phyloP scores from a whole-genome alignment of 768 basidiomycete genomes.

The Scleroderma citrinum region DNA sequence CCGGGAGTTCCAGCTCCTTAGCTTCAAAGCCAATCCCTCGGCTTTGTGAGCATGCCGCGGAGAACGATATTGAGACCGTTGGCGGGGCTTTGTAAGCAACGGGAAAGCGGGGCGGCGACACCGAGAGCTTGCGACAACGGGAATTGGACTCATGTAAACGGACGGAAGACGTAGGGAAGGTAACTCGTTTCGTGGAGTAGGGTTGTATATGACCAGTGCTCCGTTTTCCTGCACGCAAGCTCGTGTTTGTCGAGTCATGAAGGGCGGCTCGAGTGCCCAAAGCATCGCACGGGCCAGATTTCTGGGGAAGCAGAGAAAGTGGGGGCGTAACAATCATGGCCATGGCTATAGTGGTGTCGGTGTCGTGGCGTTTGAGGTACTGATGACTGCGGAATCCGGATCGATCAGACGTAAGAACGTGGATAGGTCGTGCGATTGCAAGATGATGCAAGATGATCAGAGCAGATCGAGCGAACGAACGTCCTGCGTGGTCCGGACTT shows the following conservation, averaged over 20 bases:
- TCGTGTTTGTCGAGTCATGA: constrained; percentile 20
- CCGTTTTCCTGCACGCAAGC: constrained; percentile 4
- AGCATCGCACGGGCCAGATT: neutral
- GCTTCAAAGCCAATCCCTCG: constrained; percentile 1
- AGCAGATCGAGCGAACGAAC: constrained; percentile 17
- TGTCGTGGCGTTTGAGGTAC: constrained; percentile 5
- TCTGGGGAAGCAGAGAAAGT: neutral
- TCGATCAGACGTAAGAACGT: constrained; percentile 8
- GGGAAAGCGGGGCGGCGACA: constrained; percentile 11
- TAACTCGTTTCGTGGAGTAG: constrained; percentile 6
- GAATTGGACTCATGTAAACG: constrained; percentile 7
- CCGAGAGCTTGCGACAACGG: constrained; percentile 5
- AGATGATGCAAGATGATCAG: no score
- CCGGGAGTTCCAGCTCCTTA: constrained; percentile 20
- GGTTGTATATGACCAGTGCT: neutral
- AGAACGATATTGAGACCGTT: constrained; percentile 34
- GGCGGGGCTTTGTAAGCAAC: constrained; percentile 32
- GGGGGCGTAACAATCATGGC: constrained; percentile 3
- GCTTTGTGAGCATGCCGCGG: constrained; percentile 23
- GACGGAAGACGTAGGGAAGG: constrained; percentile 14
- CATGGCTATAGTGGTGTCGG: constrained; percentile 17
- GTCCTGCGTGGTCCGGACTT: constrained; percentile 25
- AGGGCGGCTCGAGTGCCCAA: constrained; percentile 16
- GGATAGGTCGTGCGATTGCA: constrained; percentile 2
- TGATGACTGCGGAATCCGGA: constrained; percentile 7